Conservation (phyloP, 2,329 filamentous ascomycete genomes). For the Diplodia intermedia region DNA sequence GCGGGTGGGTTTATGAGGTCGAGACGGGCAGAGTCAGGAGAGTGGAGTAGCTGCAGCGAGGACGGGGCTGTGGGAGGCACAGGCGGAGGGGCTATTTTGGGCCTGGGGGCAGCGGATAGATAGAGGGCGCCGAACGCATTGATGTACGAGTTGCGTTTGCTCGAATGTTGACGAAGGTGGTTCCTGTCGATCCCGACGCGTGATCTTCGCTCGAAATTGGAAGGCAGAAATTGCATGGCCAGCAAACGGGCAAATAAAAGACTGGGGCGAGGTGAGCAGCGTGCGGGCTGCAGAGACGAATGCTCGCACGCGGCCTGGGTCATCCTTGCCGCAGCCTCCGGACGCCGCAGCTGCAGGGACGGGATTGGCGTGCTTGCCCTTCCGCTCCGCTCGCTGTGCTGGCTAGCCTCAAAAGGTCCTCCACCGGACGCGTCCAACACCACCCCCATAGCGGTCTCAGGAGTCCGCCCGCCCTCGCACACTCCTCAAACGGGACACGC, state of each 20-base stretch:
- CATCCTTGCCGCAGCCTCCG: conserved; percentile 26
- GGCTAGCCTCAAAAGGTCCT: not conserved
- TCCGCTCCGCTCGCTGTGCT: conserved; percentile 19
- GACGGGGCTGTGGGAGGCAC: not conserved
- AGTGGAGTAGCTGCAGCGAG: conserved; percentile 45
- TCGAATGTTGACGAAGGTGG: not conserved
- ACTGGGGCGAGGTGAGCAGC: not conserved
- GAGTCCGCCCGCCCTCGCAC: conserved; percentile 3
- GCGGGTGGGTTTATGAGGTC: conserved; percentile 80
- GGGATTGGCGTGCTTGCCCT: conserved; percentile 21
- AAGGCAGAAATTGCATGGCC: conserved; percentile 14
- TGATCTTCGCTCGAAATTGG: conserved; percentile 20
- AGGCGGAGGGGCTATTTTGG: not conserved
- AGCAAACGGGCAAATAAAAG: conserved; percentile 16
- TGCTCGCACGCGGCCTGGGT: conserved; percentile 13
- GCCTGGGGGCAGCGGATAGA: not conserved
- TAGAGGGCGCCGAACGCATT: not conserved
- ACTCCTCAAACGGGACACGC: conserved; percentile 15
- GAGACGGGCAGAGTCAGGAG: conserved; percentile 69
- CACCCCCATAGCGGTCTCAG: conserved; percentile 6
- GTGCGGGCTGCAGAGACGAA: not conserved
- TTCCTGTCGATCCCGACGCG: conserved; percentile 27
- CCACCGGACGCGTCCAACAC: conserved; percentile 14
- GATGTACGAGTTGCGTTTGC: not conserved
- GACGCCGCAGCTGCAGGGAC: conserved; percentile 28